phyloP scores from a whole-genome alignment of 345 rosid genomes.

The Psidium guajava region DNA sequence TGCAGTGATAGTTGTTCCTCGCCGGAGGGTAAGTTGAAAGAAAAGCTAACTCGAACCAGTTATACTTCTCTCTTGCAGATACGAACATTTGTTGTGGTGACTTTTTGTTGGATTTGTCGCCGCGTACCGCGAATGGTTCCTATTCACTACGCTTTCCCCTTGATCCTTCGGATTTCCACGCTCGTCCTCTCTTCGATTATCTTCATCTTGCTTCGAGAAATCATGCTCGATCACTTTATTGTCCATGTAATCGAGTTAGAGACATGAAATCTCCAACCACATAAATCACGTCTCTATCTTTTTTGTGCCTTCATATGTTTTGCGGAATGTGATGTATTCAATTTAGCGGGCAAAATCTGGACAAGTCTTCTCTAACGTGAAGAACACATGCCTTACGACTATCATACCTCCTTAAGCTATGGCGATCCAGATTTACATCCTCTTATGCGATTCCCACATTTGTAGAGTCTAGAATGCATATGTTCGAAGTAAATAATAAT shows the following conservation, averaged over 20 bases:
- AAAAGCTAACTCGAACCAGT: background rate
- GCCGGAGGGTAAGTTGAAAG: conserved; percentile 12
- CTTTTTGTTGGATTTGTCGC: background rate
- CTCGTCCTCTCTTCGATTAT: background rate
- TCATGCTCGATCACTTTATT: background rate
- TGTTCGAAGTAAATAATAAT: background rate
- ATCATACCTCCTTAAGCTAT: no score
- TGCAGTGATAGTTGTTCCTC: conserved; percentile 26
- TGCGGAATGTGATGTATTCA: no score
- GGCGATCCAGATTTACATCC: no score
- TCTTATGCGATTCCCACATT: background rate
- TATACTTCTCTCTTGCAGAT: background rate
- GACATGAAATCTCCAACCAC: background rate
- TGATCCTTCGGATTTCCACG: background rate
- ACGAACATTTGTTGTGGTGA: background rate
- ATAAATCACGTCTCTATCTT: no score
- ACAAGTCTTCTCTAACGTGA: no score
- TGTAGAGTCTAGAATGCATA: background rate
- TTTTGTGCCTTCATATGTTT: no score
- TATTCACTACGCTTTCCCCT: background rate
- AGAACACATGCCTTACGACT: no score
- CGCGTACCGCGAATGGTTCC: background rate
- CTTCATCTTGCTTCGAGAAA: background rate
- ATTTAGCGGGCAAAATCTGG: no score
- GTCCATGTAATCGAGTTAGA: background rate